Evolutionary conservation across 306 rosid genomes (phyloP).

Genomic region (Citrullus colocynthis): DNA sequence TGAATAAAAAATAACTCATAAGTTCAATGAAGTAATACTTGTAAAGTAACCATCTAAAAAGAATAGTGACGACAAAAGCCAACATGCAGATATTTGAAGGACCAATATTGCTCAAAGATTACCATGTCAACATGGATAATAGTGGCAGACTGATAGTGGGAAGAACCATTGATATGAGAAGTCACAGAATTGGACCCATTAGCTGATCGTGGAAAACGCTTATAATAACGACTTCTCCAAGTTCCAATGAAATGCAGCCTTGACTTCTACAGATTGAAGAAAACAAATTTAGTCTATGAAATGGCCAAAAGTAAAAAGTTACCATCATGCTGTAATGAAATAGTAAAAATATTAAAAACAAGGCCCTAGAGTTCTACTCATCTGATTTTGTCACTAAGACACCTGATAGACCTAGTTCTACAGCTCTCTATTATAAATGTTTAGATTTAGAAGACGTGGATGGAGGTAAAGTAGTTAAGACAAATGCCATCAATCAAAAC

Average conservation of each 20-base stretch:
- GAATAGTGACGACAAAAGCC: neutral
- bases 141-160: conserved; percentile 19
- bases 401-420: neutral
- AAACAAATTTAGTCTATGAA: conserved; percentile 16
- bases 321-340: neutral
- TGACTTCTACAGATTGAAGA: conserved; percentile 68
- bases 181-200: conserved; percentile 22
- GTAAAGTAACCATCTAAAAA: neutral
- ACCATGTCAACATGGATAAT: conserved; percentile 90
- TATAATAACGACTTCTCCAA: conserved; percentile 85
- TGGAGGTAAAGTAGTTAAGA: neutral
- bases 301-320: conserved; percentile 1
- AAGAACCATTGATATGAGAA: conserved; percentile 16
- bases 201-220: conserved; percentile 40
- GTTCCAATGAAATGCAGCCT: conserved; percentile 92
- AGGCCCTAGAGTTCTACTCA: conserved; percentile 2
- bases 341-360: neutral
- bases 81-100: neutral
- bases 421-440: neutral
- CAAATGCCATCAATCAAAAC: neutral
- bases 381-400: neutral
- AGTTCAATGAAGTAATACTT: neutral
- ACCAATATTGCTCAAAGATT: conserved; percentile 9
- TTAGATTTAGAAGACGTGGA: neutral
- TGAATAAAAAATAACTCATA: neutral